Base-by-base conservation (phyloP, 2,329 filamentous ascomycete species). In the Arthroderma sp. region DNA sequence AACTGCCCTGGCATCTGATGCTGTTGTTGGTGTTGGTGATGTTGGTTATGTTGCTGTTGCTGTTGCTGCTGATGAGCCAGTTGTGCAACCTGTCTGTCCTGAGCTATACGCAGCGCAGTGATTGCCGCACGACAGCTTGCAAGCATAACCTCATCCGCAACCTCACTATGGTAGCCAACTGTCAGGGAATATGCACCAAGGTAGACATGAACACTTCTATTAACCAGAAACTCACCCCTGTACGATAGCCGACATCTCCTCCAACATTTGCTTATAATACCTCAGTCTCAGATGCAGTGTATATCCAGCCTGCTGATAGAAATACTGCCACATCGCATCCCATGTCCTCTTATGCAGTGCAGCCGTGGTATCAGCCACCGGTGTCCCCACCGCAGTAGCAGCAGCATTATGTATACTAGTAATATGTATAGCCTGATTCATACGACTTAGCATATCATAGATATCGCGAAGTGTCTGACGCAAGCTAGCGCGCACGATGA, bases 401-500 rank as follows among this genome's bases (percentile, higher is more conserved):
- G 19, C 35, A 15, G 37, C 38, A 58, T 53, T 37, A 19, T 37
- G 38, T 17, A 67, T 19, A 60, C 38, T 41, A 56, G 44, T 61
- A 57, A 41, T 41, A 38, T 54, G 31, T 13, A 54, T 54, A 37
- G 51, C 51, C 17, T 38, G 37, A 2, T 63, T 68, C 74, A 74
- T 61, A 33, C 67, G 65, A 41, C 70, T 74, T 53, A 79, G 73
- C 62, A 76, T 73, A 7, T 70, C 67, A 58, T 75, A 71, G 37
- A 81, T 71, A 62, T 79, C 76, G 44, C 77, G 71, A 17, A 81
- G 69, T 0, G 80, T 82, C 62, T 74, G 73, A 23, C 72, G 68
- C 52, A 82, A 66, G 62, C 77, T 81, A 3, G 70, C 68, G 28
- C 75, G 71, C 25, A 77, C 72, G 11, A 62, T 56, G 47, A 80